phyloP scores from a whole-genome alignment of 805 yeast species.

The Cyberlindnera americana region DNA sequence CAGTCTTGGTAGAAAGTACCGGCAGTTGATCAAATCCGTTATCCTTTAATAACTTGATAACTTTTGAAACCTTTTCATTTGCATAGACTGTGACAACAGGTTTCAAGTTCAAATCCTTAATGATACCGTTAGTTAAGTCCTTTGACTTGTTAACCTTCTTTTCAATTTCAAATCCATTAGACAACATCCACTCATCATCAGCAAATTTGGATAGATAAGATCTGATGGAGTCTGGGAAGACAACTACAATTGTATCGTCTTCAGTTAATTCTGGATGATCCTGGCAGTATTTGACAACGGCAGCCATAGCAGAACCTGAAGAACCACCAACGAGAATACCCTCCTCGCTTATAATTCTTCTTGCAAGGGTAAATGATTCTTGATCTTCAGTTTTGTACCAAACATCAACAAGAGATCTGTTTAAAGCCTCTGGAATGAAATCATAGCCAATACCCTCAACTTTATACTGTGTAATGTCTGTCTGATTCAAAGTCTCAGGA shows the following conservation, averaged over 20 bases:
- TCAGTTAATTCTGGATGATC: conserved; percentile 59
- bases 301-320: conserved; percentile 79
- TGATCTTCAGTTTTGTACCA: conserved; percentile 88
- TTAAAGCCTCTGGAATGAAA: conserved; percentile 77
- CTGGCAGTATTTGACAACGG: conserved; percentile 66
- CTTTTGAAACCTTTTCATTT: conserved; percentile 56
- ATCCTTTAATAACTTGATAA: conserved; percentile 64
- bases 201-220: conserved; percentile 84
- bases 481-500: conserved; percentile 66
- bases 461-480: conserved; percentile 54
- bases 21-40: conserved; percentile 87
- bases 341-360: conserved; percentile 79
- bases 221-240: conserved; percentile 84
- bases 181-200: conserved; percentile 87
- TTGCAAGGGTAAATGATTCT: conserved; percentile 73
- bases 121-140: conserved; percentile 52
- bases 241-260: conserved; percentile 72
- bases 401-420: conserved; percentile 60
- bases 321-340: conserved; percentile 91
- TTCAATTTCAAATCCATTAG: conserved; percentile 64
- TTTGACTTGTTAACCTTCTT: conserved; percentile 36
- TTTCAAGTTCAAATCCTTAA: conserved; percentile 66
- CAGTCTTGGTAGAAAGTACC: conserved; percentile 47
- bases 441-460: conserved; percentile 94
- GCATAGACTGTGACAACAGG: conserved; percentile 75